These are phyloP conservation scores for Leccinum fallax DNA, from an alignment of 1,284 basidiomycete genomes.

Conservation along the genomic window DNA sequence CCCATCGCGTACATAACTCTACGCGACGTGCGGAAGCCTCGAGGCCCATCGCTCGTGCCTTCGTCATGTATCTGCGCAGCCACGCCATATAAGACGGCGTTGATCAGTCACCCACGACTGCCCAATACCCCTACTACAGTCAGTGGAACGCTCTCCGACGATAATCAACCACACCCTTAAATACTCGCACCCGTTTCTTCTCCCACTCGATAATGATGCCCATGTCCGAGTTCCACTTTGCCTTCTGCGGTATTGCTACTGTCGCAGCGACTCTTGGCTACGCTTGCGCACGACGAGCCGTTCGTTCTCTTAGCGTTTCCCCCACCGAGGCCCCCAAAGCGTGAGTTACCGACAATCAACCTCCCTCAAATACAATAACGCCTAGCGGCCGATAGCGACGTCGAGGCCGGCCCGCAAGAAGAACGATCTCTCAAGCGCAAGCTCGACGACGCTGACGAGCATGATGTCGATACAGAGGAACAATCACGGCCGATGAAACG, in stretches of 20 bases:
- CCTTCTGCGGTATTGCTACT: constrained; percentile 56
- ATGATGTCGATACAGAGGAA: constrained; percentile 24
- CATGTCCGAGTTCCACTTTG: constrained; percentile 45
- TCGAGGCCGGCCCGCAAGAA: constrained; percentile 29
- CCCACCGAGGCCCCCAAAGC: constrained; percentile 23
- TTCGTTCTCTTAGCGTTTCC: constrained; percentile 20
- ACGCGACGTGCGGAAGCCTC: constrained; percentile 31
- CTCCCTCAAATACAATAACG: constrained; percentile 33
- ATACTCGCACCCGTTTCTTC: constrained; percentile 18
- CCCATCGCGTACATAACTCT: constrained; percentile 12
- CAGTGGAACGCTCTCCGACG: background rate
- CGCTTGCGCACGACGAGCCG: constrained; percentile 47
- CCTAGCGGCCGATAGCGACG: constrained; percentile 36
- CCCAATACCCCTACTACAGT: constrained; percentile 18
- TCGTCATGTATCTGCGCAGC: constrained; percentile 26
- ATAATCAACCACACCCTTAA: constrained; percentile 20
- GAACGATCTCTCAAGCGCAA: constrained; percentile 45
- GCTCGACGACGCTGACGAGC: constrained; percentile 39
- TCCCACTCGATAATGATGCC: constrained; percentile 29
- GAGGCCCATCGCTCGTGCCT: constrained; percentile 33
- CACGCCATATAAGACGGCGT: constrained; percentile 36
- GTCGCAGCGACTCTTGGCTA: constrained; percentile 61
- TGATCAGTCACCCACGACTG: constrained; percentile 21
- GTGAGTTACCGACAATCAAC: constrained; percentile 35
- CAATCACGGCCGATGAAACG: constrained; percentile 47